These are phyloP conservation scores for Yarrowia osloensis DNA, from an alignment of 805 yeast genomes.

Conservation along the genomic window DNA sequence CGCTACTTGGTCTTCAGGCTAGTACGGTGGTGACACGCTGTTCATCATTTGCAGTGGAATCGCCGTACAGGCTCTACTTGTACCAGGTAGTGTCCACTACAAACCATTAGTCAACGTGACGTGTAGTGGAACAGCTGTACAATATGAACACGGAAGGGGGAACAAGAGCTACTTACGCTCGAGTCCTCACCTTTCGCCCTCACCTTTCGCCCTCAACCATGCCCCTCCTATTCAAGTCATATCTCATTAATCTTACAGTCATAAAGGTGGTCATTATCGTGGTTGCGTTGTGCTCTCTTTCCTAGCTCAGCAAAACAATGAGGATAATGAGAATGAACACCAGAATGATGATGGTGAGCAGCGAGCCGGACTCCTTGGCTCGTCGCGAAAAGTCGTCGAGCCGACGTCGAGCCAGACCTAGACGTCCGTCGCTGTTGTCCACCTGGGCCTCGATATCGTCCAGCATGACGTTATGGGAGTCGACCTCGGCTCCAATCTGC, in stretches of 20 bases:
- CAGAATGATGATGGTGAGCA: conserved; percentile 42
- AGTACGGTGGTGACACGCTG: too few relatives aligned
- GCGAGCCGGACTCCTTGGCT: conserved; percentile 45
- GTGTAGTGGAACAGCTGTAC: too few relatives aligned
- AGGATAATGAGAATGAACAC: conserved; percentile 43
- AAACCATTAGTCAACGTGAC: too few relatives aligned
- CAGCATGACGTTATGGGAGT: conserved; percentile 43
- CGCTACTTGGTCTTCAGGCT: too few relatives aligned
- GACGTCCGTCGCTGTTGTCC: conserved; percentile 42
- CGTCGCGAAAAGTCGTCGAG: conserved; percentile 44
- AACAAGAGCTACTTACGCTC: too few relatives aligned
- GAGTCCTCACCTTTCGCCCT: too few relatives aligned
- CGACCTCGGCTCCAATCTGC: conserved; percentile 46
- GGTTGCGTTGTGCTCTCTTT: neutral
- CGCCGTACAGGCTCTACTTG: too few relatives aligned
- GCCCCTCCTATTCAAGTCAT: conserved; percentile 1
- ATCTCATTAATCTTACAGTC: conserved; percentile 23
- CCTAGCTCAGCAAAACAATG: conserved; percentile 40
- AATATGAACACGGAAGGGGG: too few relatives aligned
- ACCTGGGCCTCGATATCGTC: conserved; percentile 46
- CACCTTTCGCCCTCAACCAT: too few relatives aligned
- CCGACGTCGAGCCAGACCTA: conserved; percentile 43
- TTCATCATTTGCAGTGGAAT: too few relatives aligned
- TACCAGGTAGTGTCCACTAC: too few relatives aligned
- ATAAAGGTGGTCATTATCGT: conserved; percentile 1